Percentiles rank a stretch among this genome's conserved stretches.
Evolutionary conservation across 495 filamentous ascomycete genomes (phyloP).

Genomic region (Aspergillus steynii): DNA sequence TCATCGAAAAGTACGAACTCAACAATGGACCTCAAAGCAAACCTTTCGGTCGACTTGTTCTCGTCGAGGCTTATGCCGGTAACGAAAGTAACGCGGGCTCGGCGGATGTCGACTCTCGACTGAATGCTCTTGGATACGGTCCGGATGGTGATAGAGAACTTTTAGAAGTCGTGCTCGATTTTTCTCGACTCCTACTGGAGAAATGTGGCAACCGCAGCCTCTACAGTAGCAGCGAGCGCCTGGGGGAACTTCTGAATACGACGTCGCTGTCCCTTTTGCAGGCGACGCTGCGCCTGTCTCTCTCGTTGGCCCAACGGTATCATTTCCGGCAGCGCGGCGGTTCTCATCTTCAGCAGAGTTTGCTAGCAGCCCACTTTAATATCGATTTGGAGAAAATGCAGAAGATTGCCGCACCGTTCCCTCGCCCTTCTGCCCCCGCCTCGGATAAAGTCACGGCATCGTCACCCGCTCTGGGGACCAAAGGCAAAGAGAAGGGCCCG

Average conservation of each 20-base stretch:
- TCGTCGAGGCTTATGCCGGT: slow-evolving; percentile 54
- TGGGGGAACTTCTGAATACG: slow-evolving; percentile 85
- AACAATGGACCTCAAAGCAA: slow-evolving; percentile 76
- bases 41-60: slow-evolving; percentile 64
- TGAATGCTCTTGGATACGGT: slow-evolving; percentile 61
- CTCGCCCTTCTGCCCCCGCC: slow-evolving; percentile 56
- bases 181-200: slow-evolving; percentile 83
- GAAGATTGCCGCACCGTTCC: slow-evolving; percentile 78
- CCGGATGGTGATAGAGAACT: slow-evolving; percentile 77
- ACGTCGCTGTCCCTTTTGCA: slow-evolving; percentile 77
- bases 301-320: slow-evolving; percentile 87
- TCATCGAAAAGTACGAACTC: slow-evolving; percentile 79
- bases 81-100: slow-evolving; percentile 40
- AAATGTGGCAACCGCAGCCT: slow-evolving; percentile 97
- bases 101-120: slow-evolving; percentile 52
- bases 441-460: slow-evolving; percentile 22
- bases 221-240: slow-evolving; percentile 85
- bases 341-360: slow-evolving; percentile 63
- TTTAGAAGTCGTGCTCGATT: slow-evolving; percentile 74
- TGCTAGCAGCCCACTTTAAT: slow-evolving; percentile 87
- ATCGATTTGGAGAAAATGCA: slow-evolving; percentile 89
- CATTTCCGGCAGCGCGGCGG: slow-evolving; percentile 76
- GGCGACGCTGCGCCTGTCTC: slow-evolving; percentile 70
- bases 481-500: slow-evolving; percentile 72
- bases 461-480: slow-evolving; percentile 52